These are phyloP conservation scores for Phytophthora pini DNA, from an alignment of 352 stramenopile species.

Conservation along the genomic window DNA sequence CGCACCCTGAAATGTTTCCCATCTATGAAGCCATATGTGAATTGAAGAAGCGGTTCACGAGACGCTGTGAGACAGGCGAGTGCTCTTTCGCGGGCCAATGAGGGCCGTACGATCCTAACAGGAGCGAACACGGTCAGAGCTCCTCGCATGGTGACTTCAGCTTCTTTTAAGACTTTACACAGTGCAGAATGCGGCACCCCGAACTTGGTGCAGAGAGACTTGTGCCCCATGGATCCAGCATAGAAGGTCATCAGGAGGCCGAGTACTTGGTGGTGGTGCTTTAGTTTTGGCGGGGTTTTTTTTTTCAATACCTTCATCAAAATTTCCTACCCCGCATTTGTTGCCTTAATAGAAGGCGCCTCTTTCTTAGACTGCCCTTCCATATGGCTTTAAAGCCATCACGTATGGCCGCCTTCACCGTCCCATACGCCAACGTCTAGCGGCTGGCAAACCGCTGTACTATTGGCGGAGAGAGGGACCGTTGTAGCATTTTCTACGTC, in stretches of 20 bases:
- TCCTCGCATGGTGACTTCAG: not conserved
- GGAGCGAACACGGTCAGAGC: not conserved
- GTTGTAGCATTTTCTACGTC: not conserved
- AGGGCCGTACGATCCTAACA: slow-evolving; percentile 4
- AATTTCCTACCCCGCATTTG: slow-evolving; percentile 2
- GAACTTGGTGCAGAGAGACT: slow-evolving; percentile 5
- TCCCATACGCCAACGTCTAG: slow-evolving; percentile 27
- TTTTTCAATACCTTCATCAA: slow-evolving; percentile 6
- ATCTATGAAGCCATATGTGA: slow-evolving; percentile 22
- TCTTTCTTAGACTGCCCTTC: not conserved
- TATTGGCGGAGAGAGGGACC: slow-evolving; percentile 11
- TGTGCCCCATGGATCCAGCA: slow-evolving; percentile 12
- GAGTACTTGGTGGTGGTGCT: slow-evolving; percentile 20
- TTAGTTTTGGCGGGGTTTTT: slow-evolving; percentile 7
- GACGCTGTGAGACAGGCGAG: not conserved
- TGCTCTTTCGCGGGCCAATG: not conserved
- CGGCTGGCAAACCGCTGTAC: slow-evolving; percentile 20
- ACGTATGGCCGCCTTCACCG: slow-evolving; percentile 2
- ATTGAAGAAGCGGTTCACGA: slow-evolving; percentile 13
- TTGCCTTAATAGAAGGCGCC: not conserved
- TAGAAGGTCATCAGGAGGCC: slow-evolving; percentile 22
- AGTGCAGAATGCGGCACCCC: slow-evolving; percentile 8
- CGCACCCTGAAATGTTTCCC: slow-evolving; percentile 15
- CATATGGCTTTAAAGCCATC: not conserved
- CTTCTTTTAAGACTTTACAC: not conserved